These are phyloP conservation scores for Litchi chinensis DNA, from an alignment of 345 rosid genomes.

Conservation along the genomic window DNA sequence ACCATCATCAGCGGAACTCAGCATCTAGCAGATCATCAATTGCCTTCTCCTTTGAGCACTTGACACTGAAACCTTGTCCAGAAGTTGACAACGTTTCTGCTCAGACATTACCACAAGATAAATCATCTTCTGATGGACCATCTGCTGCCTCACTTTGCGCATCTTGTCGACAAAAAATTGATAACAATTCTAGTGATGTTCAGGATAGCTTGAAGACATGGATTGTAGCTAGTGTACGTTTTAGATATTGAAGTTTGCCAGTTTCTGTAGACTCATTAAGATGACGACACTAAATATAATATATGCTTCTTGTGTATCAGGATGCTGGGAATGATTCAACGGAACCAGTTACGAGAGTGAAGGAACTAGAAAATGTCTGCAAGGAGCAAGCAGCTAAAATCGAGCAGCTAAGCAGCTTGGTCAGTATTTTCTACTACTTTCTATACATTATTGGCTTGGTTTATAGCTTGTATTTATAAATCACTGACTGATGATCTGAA, in stretches of 20 bases:
- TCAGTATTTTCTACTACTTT: conserved; percentile 27
- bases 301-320: conserved; percentile 40
- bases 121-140: conserved; percentile 30
- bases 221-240: conserved; percentile 36
- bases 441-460: not conserved
- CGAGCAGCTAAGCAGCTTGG: conserved; percentile 63
- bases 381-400: conserved; percentile 79
- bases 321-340: conserved; percentile 32
- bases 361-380: conserved; percentile 71
- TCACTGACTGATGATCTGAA: conserved; percentile 20
- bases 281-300: not conserved
- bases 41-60: conserved; percentile 77
- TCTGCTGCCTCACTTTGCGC: conserved; percentile 54
- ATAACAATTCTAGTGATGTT: conserved; percentile 34
- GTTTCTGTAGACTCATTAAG: not conserved
- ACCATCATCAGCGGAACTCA: conserved; percentile 58
- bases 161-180: conserved; percentile 63
- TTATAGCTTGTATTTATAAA: not conserved
- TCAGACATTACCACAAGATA: conserved; percentile 44
- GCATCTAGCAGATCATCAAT: conserved; percentile 62
- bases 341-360: conserved; percentile 45
- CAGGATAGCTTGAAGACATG: conserved; percentile 62
- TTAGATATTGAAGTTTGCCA: not conserved
- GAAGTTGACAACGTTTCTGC: conserved; percentile 58
- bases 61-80: conserved; percentile 60